Base-by-base conservation (phyloP, 2,329 filamentous ascomycete genomes). In the Apiospora arundinis region DNA sequence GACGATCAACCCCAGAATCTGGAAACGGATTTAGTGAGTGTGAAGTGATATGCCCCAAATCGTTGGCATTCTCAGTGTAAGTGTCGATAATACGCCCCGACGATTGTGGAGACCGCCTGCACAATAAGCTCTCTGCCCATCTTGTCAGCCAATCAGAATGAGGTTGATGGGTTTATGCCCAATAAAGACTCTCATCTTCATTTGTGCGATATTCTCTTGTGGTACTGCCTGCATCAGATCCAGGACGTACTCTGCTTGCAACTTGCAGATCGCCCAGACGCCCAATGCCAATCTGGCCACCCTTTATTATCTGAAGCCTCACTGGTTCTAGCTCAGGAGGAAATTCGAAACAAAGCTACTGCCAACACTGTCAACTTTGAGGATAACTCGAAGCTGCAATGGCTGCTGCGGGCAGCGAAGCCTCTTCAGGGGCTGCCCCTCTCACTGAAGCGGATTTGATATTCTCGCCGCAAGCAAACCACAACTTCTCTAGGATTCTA, bases 401-500 rank as follows among this genome's bases (percentile, higher is more conserved):
- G 56, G 32, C 56, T 40, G 21, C 56, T 37, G 28, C 32, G 18
- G 56, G 56, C 21, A 63, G 18, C 18, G 28, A 40, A 40, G 21
- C 32, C 28, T 40, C 32, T 40, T 63, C 56, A 63, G 32, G 56
- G 56, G 56, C 44, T 12, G 70, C 28, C 28, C 67, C 44, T 56
- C 42, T 52, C 32, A 69, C 67, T 5, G 67, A 49, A 4, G 67
- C 67, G 32, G 82, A 87, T 77, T 77, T 88, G 74, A 79, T 89
- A 76, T 86, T 89, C 81, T 80, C 87, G 69, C 81, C 82, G 6
- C 85, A 87, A 75, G 83, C 85, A 68, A 87, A 88, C 77, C 89
- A 90, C 74, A 91, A 92, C 74, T 89, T 95, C 78, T 93, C 91
- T 45, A 88, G 88, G 74, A 91, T 90, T 4, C 89, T 97, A 18